Percentiles rank a stretch among this genome's conserved stretches.
Conservation (phyloP, 2,329 filamentous ascomycete genomes). For the Colletotrichum somersetense region DNA sequence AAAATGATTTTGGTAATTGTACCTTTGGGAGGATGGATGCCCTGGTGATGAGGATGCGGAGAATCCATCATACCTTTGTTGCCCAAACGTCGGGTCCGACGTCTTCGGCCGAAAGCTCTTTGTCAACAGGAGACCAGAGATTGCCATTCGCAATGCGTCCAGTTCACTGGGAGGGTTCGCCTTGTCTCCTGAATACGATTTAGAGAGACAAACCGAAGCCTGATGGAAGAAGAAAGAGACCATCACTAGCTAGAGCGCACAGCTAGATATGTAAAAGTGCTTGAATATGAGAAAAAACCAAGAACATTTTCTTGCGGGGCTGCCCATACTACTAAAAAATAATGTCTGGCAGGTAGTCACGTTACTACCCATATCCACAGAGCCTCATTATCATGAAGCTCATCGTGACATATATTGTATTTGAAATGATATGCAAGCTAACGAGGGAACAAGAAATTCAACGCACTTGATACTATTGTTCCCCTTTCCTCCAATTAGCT, state of each 20-base stretch:
- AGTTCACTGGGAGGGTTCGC: conserved; percentile 41
- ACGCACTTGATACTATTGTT: background rate
- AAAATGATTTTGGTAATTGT: background rate
- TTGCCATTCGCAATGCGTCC: conserved; percentile 11
- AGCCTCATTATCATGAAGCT: too few species aligned
- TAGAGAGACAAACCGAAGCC: too few species aligned
- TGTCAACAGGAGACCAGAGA: conserved; percentile 50
- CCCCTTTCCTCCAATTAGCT: too few species aligned
- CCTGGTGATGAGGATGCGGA: background rate
- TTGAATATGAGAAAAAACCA: too few species aligned
- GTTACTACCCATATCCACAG: too few species aligned
- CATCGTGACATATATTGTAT: background rate
- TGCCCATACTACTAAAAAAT: too few species aligned
- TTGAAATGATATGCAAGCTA: background rate
- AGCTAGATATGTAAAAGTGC: too few species aligned
- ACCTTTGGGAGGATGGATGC: conserved; percentile 11
- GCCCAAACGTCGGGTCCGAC: background rate
- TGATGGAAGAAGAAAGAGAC: too few species aligned
- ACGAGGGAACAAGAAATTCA: background rate
- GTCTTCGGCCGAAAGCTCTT: background rate
- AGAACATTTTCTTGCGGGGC: too few species aligned
- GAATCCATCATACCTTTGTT: background rate
- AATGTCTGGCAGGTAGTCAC: too few species aligned
- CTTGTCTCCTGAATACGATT: too few species aligned
- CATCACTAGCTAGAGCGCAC: too few species aligned